Evolutionary conservation across 2,329 filamentous ascomycete genomes (phyloP), one percentile per base, ranked within the genome.

Genomic region (Colletotrichum camelliae): DNA sequence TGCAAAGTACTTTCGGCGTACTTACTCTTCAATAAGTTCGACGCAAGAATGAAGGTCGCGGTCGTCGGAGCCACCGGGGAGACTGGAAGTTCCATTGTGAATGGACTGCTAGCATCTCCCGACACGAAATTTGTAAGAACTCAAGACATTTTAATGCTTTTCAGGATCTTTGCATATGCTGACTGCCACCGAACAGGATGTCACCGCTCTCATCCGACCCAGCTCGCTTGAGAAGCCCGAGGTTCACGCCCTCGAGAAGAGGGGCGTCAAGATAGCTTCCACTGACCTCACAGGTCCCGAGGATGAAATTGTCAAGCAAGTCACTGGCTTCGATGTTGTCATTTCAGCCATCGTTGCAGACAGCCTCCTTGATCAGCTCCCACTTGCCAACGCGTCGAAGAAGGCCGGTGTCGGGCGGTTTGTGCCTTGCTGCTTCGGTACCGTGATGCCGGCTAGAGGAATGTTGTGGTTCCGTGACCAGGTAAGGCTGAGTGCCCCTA

Each of bases 361-460:
- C 5, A 80, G 81, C 39, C 81, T 85, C 39, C 79, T 83, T 33
- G 84, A 85, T 13, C 87, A 91, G 76, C 85, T 88, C 12, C 83
- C 83, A 2, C 83, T 91, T 3, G 85, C 85, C 37, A 85, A 84
- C 39, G 89, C 89, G 4, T 86, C 87, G 2, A 88, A 89, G 77
- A 82, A 83, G 62, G 87, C 86, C 4, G 88, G 88, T 0, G 86
- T 91, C 12, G 84, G 86, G 76, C 86, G 90, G 58, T 91, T 90
- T 77, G 85, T 91, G 35, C 89, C 89, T 3, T 88, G 87, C 78
- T 86, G 84, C 70, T 91, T 88, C 70, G 85, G 84, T n/a, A 86
- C 88, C 0, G 81, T 88, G 18, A 81, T 84, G 2, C 86, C 88
- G 2, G 52, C 64, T n/a, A 83, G 86, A 0, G 86, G 86, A 8